phyloP scores from a whole-genome alignment of 129 eudicot species.

The Pulicaria dysenterica region DNA sequence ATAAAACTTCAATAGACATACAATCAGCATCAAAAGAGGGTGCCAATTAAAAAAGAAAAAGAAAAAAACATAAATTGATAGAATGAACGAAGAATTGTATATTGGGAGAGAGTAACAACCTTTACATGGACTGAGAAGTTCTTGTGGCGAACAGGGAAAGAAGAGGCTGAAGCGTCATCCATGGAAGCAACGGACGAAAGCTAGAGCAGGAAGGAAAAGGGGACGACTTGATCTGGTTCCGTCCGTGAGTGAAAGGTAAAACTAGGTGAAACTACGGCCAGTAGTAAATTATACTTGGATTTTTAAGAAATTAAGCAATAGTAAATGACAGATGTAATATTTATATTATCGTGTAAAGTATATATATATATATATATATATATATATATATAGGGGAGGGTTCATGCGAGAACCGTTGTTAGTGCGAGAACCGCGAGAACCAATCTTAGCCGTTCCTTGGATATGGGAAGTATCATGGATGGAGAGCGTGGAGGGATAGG shows the following conservation, averaged over 20 bases:
- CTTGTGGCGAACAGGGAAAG: conserved; percentile 60
- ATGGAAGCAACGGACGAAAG: conserved; percentile 15
- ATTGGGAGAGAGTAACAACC: conserved; percentile 20
- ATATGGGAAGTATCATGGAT: too few relatives aligned
- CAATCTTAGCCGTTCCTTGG: too few relatives aligned
- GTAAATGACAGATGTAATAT: too few relatives aligned
- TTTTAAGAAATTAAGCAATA: too few relatives aligned
- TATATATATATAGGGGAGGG: too few relatives aligned
- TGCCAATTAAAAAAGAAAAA: not conserved
- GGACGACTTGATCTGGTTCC: not conserved
- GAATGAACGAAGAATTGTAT: not conserved
- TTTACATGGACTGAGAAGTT: conserved; percentile 47
- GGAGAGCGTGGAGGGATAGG: too few relatives aligned
- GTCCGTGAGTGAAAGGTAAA: not conserved
- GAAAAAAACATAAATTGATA: not conserved
- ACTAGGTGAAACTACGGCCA: too few relatives aligned
- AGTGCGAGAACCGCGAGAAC: too few relatives aligned
- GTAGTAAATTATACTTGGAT: too few relatives aligned
- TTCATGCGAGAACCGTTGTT: too few relatives aligned
- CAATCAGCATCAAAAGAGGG: conserved; percentile 18
- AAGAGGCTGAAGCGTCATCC: conserved; percentile 46
- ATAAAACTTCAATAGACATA: conserved; percentile 12
- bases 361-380: too few relatives aligned
- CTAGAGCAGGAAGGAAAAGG: not conserved
- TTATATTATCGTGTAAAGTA: too few relatives aligned